Percentiles rank a stretch among this genome's conserved stretches.
Conservation (phyloP, 192 early-diverging fungal species). For the Chytriomyces confervae region DNA sequence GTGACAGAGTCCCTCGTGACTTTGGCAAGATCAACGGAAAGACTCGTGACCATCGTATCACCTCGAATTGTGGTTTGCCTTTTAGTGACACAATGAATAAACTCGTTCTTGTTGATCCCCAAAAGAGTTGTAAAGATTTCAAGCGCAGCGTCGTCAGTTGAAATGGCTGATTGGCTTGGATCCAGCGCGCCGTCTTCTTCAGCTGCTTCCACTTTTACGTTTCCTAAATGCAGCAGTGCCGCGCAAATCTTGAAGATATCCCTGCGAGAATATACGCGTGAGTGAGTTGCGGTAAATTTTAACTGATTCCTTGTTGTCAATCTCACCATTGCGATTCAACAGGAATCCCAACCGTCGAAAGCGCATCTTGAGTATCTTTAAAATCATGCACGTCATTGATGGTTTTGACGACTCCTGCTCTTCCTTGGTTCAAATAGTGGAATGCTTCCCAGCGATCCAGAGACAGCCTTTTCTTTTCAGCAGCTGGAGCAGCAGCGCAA, state of each 20-base stretch:
- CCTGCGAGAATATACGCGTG: neutral
- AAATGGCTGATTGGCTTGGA: neutral
- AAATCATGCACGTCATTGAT: conserved; percentile 92
- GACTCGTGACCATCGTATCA: conserved; percentile 65
- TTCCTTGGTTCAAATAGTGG: conserved; percentile 80
- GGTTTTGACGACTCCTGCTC: conserved; percentile 65
- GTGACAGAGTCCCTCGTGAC: conserved; percentile 83
- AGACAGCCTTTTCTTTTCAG: conserved; percentile 66
- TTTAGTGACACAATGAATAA: conserved; percentile 79
- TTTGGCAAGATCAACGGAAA: conserved; percentile 66
- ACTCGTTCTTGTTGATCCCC: conserved; percentile 11
- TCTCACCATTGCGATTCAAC: conserved; percentile 70
- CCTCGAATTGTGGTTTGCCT: conserved; percentile 68
- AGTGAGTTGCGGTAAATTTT: neutral
- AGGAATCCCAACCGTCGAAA: conserved; percentile 77
- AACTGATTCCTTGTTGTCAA: conserved; percentile 21
- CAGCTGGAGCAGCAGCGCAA: conserved; percentile 37
- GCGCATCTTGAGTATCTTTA: conserved; percentile 72
- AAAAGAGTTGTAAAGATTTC: neutral
- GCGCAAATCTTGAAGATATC: conserved; percentile 25
- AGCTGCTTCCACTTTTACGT: conserved; percentile 49
- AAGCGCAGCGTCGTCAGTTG: conserved; percentile 17
- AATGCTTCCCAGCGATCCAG: conserved; percentile 68
- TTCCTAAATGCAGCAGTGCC: conserved; percentile 21
- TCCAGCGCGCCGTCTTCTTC: neutral